A percentile compares a stretch with the other conserved stretches of the same genome.
These are phyloP conservation scores for Nicotiana tomentosiformis DNA, from an alignment of 257 asterid species.

Conservation along the genomic window DNA sequence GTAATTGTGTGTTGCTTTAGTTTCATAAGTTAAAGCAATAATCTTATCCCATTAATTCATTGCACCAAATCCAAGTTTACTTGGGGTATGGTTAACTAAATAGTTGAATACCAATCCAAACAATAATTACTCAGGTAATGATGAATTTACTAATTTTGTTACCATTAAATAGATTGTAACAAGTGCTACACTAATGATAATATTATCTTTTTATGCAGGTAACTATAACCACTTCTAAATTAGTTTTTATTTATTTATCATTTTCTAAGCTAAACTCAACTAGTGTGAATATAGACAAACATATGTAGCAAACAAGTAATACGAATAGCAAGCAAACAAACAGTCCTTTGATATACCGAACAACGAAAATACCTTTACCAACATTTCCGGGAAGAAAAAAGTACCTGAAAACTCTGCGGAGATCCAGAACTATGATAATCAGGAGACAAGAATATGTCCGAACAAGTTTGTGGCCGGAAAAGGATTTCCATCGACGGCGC, in stretches of 20 bases:
- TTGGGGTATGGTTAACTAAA: too few relatives aligned
- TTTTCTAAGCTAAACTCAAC: background rate
- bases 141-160: background rate
- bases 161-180: background rate
- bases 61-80: background rate
- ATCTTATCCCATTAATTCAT: background rate
- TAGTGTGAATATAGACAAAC: background rate
- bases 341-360: background rate
- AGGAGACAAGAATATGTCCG: conserved; percentile 32
- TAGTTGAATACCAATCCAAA: background rate
- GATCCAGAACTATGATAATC: conserved; percentile 24
- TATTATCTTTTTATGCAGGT: background rate
- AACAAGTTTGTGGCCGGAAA: conserved; percentile 41
- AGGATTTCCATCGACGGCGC: conserved; percentile 26
- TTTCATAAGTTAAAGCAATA: too few relatives aligned
- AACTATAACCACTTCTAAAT: background rate
- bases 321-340: background rate
- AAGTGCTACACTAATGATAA: background rate
- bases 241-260: background rate
- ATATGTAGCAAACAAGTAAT: background rate
- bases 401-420: conserved; percentile 21
- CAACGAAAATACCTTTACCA: background rate
- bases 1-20: too few relatives aligned
- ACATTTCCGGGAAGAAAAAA: background rate
- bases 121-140: background rate